A percentile compares a stretch with the other conserved stretches of the same genome.
Evolutionary conservation across 345 rosid genomes (phyloP).

Genomic region (Cardamine occulta): DNA sequence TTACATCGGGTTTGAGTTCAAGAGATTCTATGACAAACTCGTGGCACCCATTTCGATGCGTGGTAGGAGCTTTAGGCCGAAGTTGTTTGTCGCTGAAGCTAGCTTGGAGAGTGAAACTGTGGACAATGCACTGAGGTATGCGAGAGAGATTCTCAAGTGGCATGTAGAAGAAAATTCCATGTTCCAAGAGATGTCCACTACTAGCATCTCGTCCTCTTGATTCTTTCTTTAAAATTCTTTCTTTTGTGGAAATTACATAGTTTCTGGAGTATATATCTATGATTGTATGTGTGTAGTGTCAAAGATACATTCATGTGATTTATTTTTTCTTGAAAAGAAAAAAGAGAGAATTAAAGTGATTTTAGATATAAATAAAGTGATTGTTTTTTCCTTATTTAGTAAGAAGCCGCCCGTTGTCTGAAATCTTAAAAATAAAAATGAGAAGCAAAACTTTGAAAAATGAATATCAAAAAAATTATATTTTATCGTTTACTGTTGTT

Average conservation of each 20-base stretch:
- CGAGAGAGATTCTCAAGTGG: conserved; percentile 71
- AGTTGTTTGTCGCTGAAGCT: conserved; percentile 60
- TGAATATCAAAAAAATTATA: too few relatives aligned
- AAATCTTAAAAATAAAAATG: not conserved
- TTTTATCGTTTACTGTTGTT: too few relatives aligned
- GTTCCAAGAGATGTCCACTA: conserved; percentile 47
- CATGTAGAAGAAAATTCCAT: conserved; percentile 46
- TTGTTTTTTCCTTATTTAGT: not conserved
- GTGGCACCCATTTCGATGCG: conserved; percentile 40
- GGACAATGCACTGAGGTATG: conserved; percentile 60
- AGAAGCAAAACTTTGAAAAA: not conserved
- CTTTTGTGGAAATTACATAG: conserved; percentile 23
- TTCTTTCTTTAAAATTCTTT: not conserved
- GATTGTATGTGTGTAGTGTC: not conserved
- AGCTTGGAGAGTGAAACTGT: conserved; percentile 69
- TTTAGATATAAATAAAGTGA: not conserved
- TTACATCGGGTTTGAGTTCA: conserved; percentile 73
- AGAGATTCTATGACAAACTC: conserved; percentile 57
- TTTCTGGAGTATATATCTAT: not conserved
- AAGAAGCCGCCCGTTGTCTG: not conserved
- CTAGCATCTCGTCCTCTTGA: conserved; percentile 54
- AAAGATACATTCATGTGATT: conserved; percentile 4
- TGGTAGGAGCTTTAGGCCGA: conserved; percentile 41
- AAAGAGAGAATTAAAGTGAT: not conserved
- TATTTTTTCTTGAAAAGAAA: not conserved